Percentiles rank a stretch among this genome's conserved stretches.
Evolutionary conservation across 441 rosid species (phyloP).

Genomic region (Erodium moschatum): DNA sequence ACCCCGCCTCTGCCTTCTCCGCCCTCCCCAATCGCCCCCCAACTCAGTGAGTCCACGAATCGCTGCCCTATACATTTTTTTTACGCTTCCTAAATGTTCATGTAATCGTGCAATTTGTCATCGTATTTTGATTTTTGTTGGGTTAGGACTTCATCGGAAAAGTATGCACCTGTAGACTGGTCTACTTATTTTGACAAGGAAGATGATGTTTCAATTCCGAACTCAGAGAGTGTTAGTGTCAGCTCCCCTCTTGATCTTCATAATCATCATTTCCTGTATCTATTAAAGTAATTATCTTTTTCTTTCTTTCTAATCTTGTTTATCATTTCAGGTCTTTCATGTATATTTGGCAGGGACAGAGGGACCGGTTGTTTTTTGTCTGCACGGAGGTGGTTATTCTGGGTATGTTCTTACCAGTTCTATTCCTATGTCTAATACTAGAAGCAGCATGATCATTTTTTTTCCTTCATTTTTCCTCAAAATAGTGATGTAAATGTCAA

Average conservation of each 20-base stretch:
- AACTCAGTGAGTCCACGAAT: neutral
- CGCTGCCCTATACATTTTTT: neutral
- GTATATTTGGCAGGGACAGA: slow-evolving; percentile 83
- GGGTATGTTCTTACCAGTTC: slow-evolving; percentile 43
- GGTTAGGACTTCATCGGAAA: slow-evolving; percentile 44
- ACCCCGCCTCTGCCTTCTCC: slow-evolving; percentile 2
- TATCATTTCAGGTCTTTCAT: slow-evolving; percentile 77
- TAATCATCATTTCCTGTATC: too few relatives aligned
- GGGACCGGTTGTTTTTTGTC: slow-evolving; percentile 87
- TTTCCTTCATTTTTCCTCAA: neutral
- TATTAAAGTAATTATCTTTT: too few relatives aligned
- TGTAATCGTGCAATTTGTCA: neutral
- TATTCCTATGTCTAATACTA: neutral
- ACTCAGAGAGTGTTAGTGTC: slow-evolving; percentile 55
- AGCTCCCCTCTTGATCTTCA: slow-evolving; percentile 4
- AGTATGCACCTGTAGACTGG: slow-evolving; percentile 71
- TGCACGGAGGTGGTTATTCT: slow-evolving; percentile 93
- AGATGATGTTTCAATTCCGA: slow-evolving; percentile 58
- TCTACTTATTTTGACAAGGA: slow-evolving; percentile 53
- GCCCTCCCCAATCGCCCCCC: neutral
- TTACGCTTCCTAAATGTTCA: neutral
- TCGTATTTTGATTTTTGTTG: neutral
- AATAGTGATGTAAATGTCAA: too few relatives aligned
- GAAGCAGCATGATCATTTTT: neutral
- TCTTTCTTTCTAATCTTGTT: neutral